Base-by-base conservation (phyloP, 2,329 filamentous ascomycete species). In the Scytalidium lignicola region DNA sequence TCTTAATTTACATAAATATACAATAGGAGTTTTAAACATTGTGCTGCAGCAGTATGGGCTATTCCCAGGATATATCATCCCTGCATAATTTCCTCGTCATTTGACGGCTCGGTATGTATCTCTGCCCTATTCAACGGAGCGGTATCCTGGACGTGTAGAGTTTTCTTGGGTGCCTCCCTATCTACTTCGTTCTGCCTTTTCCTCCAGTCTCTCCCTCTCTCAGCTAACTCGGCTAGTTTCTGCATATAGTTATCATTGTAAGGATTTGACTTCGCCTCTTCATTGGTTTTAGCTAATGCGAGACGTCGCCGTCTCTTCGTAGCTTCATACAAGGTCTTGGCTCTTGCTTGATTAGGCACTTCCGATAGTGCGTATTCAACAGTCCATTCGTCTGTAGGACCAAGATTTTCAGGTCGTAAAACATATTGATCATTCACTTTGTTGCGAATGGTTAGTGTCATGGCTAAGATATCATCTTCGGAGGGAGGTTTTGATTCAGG, bases 361-460 rank as follows among this genome's bases (percentile, higher is more conserved):
- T 91, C 86, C 42, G 78, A 75, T 43, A 96, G 69, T 29, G 83
- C 76, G 67, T 95, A 96, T 58, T 93, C 82, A n/a, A 96, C 72
- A 0, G 70, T 65, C 91, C 91, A 96, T 7, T 70, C 61, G 55
- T 82, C 75, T 0, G 59, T 18, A 13, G 59, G 26, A 0, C 46
- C 65, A 42, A 85, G 63, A 0, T 73, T 57, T 1, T 67, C 55
- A 0, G 90, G 87, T 2, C 90, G 82, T 0, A 70, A 62, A 1
- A 89, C 79, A 47, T 78, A 76, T 12, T 70, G 47, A 17, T 79
- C 83, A 60, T 93, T 85, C 47, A 95, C 78, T 55, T 78, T 80
- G 71, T 88, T 93, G 55, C 80, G 80, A 44, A 89, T 72, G 0
- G 81, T 85, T 48, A 96, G 71, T 13, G 82, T 82, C 76, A 93